Evolutionary conservation across 2,329 filamentous ascomycete genomes (phyloP).

Genomic region (Botryotinia narcissicola): DNA sequence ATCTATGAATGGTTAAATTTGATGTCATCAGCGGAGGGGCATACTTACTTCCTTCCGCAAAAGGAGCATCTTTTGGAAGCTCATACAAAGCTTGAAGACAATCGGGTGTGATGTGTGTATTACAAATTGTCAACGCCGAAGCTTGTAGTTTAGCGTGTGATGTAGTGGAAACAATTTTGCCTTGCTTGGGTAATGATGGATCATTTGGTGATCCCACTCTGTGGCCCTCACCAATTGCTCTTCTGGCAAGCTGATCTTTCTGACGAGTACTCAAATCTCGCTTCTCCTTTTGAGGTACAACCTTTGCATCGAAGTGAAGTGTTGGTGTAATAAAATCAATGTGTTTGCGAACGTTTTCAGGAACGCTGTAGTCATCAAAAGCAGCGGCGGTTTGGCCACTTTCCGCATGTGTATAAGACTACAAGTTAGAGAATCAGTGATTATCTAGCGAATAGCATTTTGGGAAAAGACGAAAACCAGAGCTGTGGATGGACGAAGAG

Average conservation of each 20-base stretch:
- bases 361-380: conserved; percentile 23
- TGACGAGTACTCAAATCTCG: conserved; percentile 11
- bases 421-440: not conserved
- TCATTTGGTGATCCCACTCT: conserved; percentile 36
- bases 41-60: conserved; percentile 24
- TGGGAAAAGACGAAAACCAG: not conserved
- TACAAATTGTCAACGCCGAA: conserved; percentile 42
- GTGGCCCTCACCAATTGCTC: conserved; percentile 44
- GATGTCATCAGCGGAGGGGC: not conserved
- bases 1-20: conserved; percentile 33
- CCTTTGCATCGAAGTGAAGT: conserved; percentile 23
- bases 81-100: conserved; percentile 53
- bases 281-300: conserved; percentile 14
- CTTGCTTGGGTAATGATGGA: conserved; percentile 39
- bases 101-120: conserved; percentile 52
- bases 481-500: not conserved
- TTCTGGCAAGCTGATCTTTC: not conserved
- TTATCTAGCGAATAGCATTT: not conserved
- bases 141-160: not conserved
- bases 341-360: conserved; percentile 18
- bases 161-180: conserved; percentile 17
- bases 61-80: conserved; percentile 42
- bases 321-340: conserved; percentile 25
- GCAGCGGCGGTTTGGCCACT: conserved; percentile 28
- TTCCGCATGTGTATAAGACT: conserved; percentile 24